A percentile compares a stretch with the other conserved stretches of the same genome.
phyloP scores from a whole-genome alignment of 1,284 basidiomycete genomes.

The Kwoniella shivajii region DNA sequence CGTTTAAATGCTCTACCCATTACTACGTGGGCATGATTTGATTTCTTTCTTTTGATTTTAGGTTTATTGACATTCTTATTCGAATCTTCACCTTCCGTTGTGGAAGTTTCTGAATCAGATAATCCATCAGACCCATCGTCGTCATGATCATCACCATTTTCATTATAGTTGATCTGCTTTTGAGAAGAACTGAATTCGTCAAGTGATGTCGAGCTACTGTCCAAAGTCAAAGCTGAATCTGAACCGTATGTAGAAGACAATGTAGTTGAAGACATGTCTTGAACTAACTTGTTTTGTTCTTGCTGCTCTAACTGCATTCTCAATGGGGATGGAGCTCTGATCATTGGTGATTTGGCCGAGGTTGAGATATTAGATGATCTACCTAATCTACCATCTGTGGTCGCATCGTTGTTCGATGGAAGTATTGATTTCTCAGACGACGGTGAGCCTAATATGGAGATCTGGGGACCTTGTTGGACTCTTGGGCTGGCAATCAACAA shows the following conservation, averaged over 20 bases:
- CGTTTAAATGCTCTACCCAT: slow-evolving; percentile 86
- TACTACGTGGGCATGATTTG: slow-evolving; percentile 56
- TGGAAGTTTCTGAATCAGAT: slow-evolving; percentile 42
- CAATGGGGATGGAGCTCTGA: slow-evolving; percentile 42
- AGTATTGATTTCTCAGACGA: not conserved
- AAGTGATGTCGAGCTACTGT: no score
- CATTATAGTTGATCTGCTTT: slow-evolving; percentile 6
- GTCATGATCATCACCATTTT: slow-evolving; percentile 15
- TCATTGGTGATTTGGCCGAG: slow-evolving; percentile 2
- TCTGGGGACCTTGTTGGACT: not conserved
- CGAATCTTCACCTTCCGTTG: slow-evolving; percentile 35
- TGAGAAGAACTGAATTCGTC: no score
- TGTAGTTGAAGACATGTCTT: slow-evolving; percentile 6
- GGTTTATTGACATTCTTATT: slow-evolving; percentile 21
- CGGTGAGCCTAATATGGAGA: slow-evolving; percentile 15
- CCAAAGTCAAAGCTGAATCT: slow-evolving; percentile 3
- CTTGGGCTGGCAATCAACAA: not conserved
- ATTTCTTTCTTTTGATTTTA: slow-evolving; percentile 31
- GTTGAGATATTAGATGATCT: slow-evolving; percentile 6
- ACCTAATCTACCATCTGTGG: not conserved
- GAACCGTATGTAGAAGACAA: slow-evolving; percentile 11
- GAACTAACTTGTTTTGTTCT: slow-evolving; percentile 10
- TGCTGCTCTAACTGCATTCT: slow-evolving; percentile 27
- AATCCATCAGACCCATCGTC: slow-evolving; percentile 34
- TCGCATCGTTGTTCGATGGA: not conserved